A percentile compares a stretch with the other conserved stretches of the same genome.
phyloP scores from a whole-genome alignment of 75 land plant species.

The Sequoia sempervirens region DNA sequence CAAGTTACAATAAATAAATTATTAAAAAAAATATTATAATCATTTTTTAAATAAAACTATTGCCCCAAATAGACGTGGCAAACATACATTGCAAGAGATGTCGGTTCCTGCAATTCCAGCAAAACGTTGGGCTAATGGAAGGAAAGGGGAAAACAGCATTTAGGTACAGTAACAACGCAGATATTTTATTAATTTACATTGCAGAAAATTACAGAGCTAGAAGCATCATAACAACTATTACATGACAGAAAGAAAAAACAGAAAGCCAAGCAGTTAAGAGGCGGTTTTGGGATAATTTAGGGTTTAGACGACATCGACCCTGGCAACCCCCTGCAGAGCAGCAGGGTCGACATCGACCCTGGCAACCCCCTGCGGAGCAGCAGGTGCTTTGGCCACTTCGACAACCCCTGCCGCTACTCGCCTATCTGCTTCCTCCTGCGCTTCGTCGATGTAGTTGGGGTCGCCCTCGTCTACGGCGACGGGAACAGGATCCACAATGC shows the following conservation, averaged over 20 bases:
- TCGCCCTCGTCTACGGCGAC: conserved; percentile 54
- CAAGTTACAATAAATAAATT: too few relatives aligned
- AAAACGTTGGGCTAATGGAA: too few relatives aligned
- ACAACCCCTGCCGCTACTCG: conserved; percentile 14
- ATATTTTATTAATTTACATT: not conserved
- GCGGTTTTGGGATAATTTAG: not conserved
- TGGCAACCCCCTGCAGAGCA: too few relatives aligned
- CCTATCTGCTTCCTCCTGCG: conserved; percentile 25
- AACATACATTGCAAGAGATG: too few relatives aligned
- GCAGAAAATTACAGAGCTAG: not conserved
- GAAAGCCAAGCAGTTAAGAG: not conserved
- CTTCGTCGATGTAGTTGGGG: conserved; percentile 61
- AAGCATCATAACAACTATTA: not conserved
- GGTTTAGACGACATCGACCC: too few relatives aligned
- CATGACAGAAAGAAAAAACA: not conserved
- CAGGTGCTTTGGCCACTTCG: conserved; percentile 45
- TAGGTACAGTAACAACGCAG: not conserved
- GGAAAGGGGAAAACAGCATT: too few relatives aligned
- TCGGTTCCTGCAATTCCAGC: too few relatives aligned
- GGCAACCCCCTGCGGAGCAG: conserved; percentile 32
- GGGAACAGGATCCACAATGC: conserved; percentile 19
- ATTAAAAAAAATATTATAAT: too few relatives aligned
- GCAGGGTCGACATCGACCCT: conserved; percentile 30
- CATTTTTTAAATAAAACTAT: too few relatives aligned
- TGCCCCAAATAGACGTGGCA: too few relatives aligned